Base-by-base conservation (phyloP, 1,139 yeast genomes). In the Pichia sp. region DNA sequence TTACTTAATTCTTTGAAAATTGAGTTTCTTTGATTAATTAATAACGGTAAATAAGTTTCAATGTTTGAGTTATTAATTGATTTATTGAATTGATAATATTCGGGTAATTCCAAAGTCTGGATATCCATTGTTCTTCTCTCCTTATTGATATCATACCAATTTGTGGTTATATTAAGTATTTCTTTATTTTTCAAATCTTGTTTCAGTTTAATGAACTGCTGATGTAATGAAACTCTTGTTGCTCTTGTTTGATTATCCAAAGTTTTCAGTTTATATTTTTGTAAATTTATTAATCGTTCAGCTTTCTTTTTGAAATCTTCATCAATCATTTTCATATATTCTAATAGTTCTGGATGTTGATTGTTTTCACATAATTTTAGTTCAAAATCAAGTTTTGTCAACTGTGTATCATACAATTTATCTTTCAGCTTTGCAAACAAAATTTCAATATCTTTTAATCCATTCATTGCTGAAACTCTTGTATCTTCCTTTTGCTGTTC, bases 101-200 rank as follows among this genome's bases (percentile, higher is more conserved):
- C 69, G 0, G 70, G 70, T 42, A 64, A 55, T 38, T 61, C 54
- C 22, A 66, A 46, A 7, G 64, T 90, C 47, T 84, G 67, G 59
- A 83, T 80, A 67, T 91, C 98, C 81, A 90, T 77, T 51, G 83
- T 83, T 58, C 96, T 79, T 60, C 98, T 76, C 67, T 93, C 99
- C 62, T 85, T 82, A 68, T 91, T 91, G 62, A 91, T 87, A 60
- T 87, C 85, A 70, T 93, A 93, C 98, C 99, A 93, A 59, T 82
- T 77, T 47, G 87, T 81, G 1, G 98, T 91, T 6, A 96, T 87
- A 22, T 81, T 77, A 53, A 80, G 76, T 50, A 93, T 76, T 73
- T 89, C 74, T 39, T 75, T 73, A 53, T 78, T 77, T 57, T 91
- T 85, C 47, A 79, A 69, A 64, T 90, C 96, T 62, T 84, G 81